Evolutionary conservation across 2,329 filamentous ascomycete genomes (phyloP), one percentile per base, ranked within the genome.

Genomic region (Drechslerella stenobrocha): DNA sequence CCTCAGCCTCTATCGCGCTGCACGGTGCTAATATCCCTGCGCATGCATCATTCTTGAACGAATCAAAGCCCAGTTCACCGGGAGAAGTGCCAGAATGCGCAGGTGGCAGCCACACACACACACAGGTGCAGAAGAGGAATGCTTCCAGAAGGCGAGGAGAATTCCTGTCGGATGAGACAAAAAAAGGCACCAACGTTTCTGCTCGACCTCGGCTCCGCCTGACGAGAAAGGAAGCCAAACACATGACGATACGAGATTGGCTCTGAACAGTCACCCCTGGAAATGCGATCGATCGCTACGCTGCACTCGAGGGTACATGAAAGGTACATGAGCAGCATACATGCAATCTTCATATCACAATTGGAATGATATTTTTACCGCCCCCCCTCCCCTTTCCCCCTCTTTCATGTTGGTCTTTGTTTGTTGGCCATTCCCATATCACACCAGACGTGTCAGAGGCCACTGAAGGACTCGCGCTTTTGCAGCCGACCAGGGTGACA

Each of bases 101-200:
- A 67, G 55, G 63, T 67, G 63, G 50, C 48, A 67, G 42, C n/a
- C 32, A 13, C 3, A 20, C 22, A 30, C 22, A 11, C 53, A 40
- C 60, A 53, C 55, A 60, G n/a, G n/a, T n/a, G n/a, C n/a, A n/a
- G n/a, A 67, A 60, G 56, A 52, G 63, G 63, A 59, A 67, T 67
- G 63, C 63, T 67, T 67, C 63, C 63, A 67, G 63, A 67, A 67
- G 63, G 55, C 63, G 60, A 60, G 60, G 56, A 15, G 63, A 59
- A 67, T 48, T 44, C 55, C 34, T 42, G 55, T 48, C 46, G 44
- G 50, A n/a, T n/a, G n/a, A 56, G 55, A 67, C 53, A 66, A 53
- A 66, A 53, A 32, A 32, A 37, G 28, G 48, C 55, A 51, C 63
- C 55, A 66, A 66, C 37, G 51, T 56, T 60, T 6, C 9, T 22